Evolutionary conservation across 768 basidiomycete species (phyloP), one percentile per base, ranked within the genome.

Genomic region (Sporobolomyces roseus): DNA sequence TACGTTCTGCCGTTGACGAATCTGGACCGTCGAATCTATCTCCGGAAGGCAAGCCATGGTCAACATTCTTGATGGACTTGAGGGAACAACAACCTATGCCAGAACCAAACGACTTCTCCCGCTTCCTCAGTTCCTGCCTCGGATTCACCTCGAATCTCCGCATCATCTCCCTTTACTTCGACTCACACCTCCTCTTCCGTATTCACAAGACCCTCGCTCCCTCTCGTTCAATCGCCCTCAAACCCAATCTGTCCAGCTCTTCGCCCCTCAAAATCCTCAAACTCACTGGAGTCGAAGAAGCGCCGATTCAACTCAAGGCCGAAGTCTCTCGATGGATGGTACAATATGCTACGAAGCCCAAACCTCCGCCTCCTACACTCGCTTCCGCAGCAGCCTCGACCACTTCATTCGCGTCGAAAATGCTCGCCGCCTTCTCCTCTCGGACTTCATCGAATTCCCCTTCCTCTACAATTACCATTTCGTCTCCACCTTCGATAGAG

Each of bases 131-230:
- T 45, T 93, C 92, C 3, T 90, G 89, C 1, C 86, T 99, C 63
- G 93, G 92, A 0, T 99, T 99, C 80, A 97, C 96, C 88, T 81
- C 84, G 16, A 83, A 86, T 67, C 83, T 99, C 14, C 80, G 81
- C 16, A 83, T 88, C 78, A 85, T 97, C 65, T 86, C 85, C 72
- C 85, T 98, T 32, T 91, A 85, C 78, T 85, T 96, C 48, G 87
- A 98, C 75, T 87, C 87, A 69, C 84, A 87, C 75, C 66, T 68
- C 81, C 87, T 41, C 82, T 93, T 8, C 84, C 85, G 7, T 83
- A 81, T 93, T 63, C 83, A 81, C 58, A 93, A 91, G 79, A 72
- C 72, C 27, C 60, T 75, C 61, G 82, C 16, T 79, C 96, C n/a
- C 82, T 84, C 72, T 81, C 83, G 10, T 86, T 84, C 36, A 82